phyloP scores from a whole-genome alignment of 331 rosid genomes.

The Quercus lobata region DNA sequence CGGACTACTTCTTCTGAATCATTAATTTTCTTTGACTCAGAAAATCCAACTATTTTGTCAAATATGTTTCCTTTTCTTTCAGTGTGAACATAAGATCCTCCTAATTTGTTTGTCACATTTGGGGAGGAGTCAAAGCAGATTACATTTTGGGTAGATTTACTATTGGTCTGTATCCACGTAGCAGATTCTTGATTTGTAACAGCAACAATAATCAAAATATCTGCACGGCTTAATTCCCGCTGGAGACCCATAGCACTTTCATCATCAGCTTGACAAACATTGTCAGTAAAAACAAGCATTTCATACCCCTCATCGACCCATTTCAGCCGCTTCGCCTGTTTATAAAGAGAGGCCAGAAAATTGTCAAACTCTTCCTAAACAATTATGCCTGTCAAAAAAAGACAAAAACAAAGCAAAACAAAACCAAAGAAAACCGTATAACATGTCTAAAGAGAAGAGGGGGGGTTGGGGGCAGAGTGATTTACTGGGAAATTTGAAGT shows the following conservation, averaged over 20 bases:
- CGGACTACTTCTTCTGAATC: slow-evolving; percentile 50
- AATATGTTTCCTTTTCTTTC: slow-evolving; percentile 41
- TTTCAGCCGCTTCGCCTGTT: slow-evolving; percentile 74
- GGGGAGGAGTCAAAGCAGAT: slow-evolving; percentile 76
- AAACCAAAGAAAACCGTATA: background rate
- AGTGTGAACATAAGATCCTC: slow-evolving; percentile 50
- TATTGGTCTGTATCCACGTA: slow-evolving; percentile 42
- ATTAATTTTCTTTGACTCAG: slow-evolving; percentile 30
- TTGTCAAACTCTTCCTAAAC: background rate
- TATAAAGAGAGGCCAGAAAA: slow-evolving; percentile 9
- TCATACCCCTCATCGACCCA: slow-evolving; percentile 87
- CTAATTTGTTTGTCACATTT: slow-evolving; percentile 57
- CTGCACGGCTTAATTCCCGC: slow-evolving; percentile 35
- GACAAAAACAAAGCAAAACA: background rate
- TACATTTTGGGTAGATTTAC: slow-evolving; percentile 37
- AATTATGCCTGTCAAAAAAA: background rate
- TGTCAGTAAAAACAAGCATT: slow-evolving; percentile 69
- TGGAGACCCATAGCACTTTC: slow-evolving; percentile 22
- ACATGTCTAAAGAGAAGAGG: too few species aligned
- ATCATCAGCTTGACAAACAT: slow-evolving; percentile 28
- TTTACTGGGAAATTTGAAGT: too few species aligned
- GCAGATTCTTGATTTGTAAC: slow-evolving; percentile 54
- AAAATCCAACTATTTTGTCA: slow-evolving; percentile 33
- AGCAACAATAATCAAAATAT: slow-evolving; percentile 68
- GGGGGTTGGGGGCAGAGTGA: too few species aligned